phyloP scores from a whole-genome alignment of 2,329 filamentous ascomycete species.

The Penicillium verrucosum region DNA sequence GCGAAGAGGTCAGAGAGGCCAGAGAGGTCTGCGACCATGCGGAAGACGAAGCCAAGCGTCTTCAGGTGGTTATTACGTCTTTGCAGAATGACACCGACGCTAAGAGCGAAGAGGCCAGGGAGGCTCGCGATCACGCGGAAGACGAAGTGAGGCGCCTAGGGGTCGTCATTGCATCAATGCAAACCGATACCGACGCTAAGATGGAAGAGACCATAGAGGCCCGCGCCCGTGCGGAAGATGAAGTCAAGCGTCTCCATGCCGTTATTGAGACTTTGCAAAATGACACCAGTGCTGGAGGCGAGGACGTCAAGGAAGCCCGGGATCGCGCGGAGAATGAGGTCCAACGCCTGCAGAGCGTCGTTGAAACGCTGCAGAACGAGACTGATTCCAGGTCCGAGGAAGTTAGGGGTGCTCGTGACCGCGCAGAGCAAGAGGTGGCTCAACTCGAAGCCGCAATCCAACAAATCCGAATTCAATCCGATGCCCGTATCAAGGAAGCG shows the following conservation, averaged over 20 bases:
- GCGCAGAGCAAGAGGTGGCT: conserved; percentile 27
- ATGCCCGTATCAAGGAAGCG: conserved; percentile 25
- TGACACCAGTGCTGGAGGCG: conserved; percentile 6
- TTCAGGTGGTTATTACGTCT: conserved; percentile 13
- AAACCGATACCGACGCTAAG: background rate
- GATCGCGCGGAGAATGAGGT: conserved; percentile 25
- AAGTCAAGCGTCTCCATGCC: conserved; percentile 1
- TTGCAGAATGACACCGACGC: conserved; percentile 14
- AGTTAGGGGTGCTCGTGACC: conserved; percentile 25
- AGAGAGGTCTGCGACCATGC: conserved; percentile 10
- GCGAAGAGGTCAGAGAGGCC: background rate
- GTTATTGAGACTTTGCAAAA: background rate
- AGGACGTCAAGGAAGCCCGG: conserved; percentile 20
- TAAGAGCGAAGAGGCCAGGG: conserved; percentile 16
- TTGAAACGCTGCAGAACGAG: conserved; percentile 20
- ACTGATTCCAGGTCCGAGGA: conserved; percentile 17
- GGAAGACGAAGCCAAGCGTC: conserved; percentile 13
- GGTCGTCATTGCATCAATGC: conserved; percentile 6
- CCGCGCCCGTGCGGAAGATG: background rate
- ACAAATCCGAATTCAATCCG: conserved; percentile 33
- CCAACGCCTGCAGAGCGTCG: conserved; percentile 24
- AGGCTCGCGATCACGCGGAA: conserved; percentile 21
- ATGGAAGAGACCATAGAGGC: background rate
- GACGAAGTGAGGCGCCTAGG: conserved; percentile 27
- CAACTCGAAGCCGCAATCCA: conserved; percentile 32